These are phyloP conservation scores for Fragaria vesca DNA, from an alignment of 306 rosid genomes.

Conservation along the genomic window DNA sequence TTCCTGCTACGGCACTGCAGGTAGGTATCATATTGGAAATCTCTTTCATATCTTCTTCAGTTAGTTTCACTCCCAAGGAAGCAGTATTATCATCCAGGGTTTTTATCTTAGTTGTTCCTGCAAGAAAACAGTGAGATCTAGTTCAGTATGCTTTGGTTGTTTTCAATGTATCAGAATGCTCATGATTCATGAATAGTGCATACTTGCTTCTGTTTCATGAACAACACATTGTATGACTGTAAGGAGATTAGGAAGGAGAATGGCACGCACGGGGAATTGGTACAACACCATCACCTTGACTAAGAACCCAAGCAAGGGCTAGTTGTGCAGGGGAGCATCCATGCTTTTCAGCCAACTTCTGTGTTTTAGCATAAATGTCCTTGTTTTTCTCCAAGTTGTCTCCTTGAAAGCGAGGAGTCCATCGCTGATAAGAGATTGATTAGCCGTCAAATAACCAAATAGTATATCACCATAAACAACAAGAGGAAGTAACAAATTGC, in stretches of 20 bases:
- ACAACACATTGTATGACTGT: neutral
- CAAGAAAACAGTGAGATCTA: neutral
- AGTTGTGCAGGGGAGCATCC: slow-evolving; percentile 53
- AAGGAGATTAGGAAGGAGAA: neutral
- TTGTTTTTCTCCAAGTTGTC: slow-evolving; percentile 66
- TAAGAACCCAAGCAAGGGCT: slow-evolving; percentile 66
- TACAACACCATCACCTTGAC: slow-evolving; percentile 59
- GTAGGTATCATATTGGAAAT: slow-evolving; percentile 11
- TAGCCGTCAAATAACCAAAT: neutral
- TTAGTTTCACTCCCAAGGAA: slow-evolving; percentile 21
- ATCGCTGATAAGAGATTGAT: slow-evolving; percentile 29
- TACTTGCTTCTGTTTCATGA: too few relatives aligned
- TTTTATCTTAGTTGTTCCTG: slow-evolving; percentile 27
- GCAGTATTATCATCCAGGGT: slow-evolving; percentile 15
- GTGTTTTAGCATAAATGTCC: slow-evolving; percentile 35
- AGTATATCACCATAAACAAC: neutral
- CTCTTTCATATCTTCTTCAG: slow-evolving; percentile 12
- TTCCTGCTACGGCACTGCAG: slow-evolving; percentile 10
- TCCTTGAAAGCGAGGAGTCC: slow-evolving; percentile 51
- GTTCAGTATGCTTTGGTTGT: neutral
- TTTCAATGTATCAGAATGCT: too few relatives aligned
- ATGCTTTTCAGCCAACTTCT: slow-evolving; percentile 50
- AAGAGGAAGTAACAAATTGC: neutral
- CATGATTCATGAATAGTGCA: too few relatives aligned
- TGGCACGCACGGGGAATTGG: slow-evolving; percentile 65